Evolutionary conservation across 495 filamentous ascomycete species (phyloP).

Genomic region (Talaromyces stipitatus): DNA sequence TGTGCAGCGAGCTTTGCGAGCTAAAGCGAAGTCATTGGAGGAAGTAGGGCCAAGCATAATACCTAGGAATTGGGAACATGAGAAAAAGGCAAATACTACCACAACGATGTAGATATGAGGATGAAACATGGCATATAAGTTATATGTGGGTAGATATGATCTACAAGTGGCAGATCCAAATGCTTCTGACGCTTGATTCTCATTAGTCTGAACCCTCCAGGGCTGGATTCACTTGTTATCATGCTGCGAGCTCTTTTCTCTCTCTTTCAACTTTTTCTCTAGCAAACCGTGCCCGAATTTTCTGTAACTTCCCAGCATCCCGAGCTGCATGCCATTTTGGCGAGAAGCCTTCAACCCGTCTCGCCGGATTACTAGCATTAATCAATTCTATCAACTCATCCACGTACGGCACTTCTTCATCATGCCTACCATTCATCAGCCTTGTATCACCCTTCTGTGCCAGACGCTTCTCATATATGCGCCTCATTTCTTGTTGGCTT

Average conservation of each 20-base stretch:
- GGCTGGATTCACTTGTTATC: background rate
- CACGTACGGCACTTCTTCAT: background rate
- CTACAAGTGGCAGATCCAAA: no score
- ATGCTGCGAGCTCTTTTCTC: background rate
- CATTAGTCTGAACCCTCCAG: background rate
- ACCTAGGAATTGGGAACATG: background rate
- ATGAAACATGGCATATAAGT: background rate
- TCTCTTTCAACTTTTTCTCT: background rate
- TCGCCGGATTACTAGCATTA: background rate
- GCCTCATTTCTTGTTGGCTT: conserved; percentile 47
- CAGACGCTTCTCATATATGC: background rate
- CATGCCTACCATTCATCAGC: background rate
- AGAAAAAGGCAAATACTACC: background rate
- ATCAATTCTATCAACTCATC: background rate
- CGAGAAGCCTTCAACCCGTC: background rate
- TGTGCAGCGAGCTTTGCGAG: background rate
- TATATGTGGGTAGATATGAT: no score
- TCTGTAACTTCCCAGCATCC: background rate
- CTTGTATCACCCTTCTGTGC: background rate
- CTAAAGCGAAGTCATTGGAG: background rate
- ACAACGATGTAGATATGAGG: background rate
- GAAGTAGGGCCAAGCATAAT: background rate
- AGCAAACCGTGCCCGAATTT: background rate
- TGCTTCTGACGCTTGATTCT: background rate
- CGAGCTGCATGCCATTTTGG: background rate